phyloP scores from a whole-genome alignment of 805 yeast genomes.

The Saccharomycopsis fodiens region DNA sequence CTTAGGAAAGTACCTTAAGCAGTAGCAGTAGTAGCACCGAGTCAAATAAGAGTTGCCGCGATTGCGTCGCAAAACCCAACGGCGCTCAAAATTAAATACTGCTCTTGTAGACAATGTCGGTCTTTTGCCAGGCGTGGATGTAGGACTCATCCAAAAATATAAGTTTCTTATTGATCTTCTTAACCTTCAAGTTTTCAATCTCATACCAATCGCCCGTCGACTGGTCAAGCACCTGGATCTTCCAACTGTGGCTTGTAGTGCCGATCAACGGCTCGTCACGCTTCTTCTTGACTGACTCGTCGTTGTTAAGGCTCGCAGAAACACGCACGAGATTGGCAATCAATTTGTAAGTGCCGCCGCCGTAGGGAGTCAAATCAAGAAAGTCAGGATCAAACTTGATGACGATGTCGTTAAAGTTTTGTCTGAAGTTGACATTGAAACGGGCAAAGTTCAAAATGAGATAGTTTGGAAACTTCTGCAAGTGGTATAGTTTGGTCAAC shows the following conservation, averaged over 20 bases:
- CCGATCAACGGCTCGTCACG: constrained; percentile 21
- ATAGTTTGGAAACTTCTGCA: constrained; percentile 39
- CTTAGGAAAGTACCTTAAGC: constrained; percentile 19
- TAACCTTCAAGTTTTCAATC: constrained; percentile 44
- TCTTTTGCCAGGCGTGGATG: constrained; percentile 59
- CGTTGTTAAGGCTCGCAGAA: constrained; percentile 23
- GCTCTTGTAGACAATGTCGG: background rate
- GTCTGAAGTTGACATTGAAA: constrained; percentile 33
- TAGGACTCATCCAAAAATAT: constrained; percentile 55
- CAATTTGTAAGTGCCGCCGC: constrained; percentile 33
- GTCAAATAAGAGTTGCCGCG: background rate
- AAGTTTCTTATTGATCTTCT: constrained; percentile 44
- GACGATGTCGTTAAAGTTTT: constrained; percentile 53
- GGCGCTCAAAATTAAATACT: background rate
- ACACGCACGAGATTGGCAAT: constrained; percentile 40
- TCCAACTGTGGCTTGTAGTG: constrained; percentile 35
- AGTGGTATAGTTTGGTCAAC: constrained; percentile 13
- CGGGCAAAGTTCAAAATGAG: constrained; percentile 54
- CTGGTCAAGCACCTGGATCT: constrained; percentile 39
- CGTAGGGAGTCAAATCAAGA: constrained; percentile 26
- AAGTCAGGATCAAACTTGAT: constrained; percentile 27
- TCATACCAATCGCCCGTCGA: constrained; percentile 47
- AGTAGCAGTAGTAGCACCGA: background rate
- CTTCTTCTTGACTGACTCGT: constrained; percentile 18
- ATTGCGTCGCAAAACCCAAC: background rate